Percentiles rank a stretch among this genome's conserved stretches.
These are phyloP conservation scores for Teratosphaeria zuluensis DNA, from an alignment of 2,329 filamentous ascomycete genomes.

Conservation along the genomic window DNA sequence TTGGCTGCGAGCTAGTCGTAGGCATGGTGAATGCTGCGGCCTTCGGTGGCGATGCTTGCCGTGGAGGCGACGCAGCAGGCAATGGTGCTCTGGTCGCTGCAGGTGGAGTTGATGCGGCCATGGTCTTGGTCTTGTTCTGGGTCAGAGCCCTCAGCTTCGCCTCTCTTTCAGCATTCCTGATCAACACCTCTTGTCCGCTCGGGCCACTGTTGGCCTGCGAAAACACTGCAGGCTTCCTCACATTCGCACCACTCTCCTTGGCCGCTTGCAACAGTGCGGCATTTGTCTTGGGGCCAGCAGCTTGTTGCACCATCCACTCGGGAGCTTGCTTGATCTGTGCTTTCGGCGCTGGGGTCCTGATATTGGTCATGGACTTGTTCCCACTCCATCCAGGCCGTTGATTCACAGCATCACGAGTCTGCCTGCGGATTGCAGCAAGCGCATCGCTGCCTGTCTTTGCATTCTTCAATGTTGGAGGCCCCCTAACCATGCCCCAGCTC, in stretches of 20 bases:
- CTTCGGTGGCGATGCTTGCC: not conserved
- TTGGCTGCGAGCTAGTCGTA: slow-evolving; percentile 1
- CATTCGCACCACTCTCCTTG: not conserved
- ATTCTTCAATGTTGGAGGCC: slow-evolving; percentile 6
- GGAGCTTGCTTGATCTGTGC: slow-evolving; percentile 5
- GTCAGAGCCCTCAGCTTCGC: slow-evolving; percentile 6
- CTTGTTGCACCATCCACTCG: slow-evolving; percentile 5
- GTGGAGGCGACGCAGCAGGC: not conserved
- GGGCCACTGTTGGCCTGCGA: not conserved
- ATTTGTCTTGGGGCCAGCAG: not conserved
- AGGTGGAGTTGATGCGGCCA: not conserved
- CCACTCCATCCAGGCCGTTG: not conserved
- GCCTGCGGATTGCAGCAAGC: slow-evolving; percentile 5
- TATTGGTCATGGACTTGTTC: not conserved
- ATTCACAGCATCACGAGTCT: slow-evolving; percentile 4
- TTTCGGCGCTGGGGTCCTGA: not conserved
- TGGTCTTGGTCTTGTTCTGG: slow-evolving; percentile 1
- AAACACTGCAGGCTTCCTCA: not conserved
- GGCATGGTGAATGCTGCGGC: slow-evolving; percentile 1
- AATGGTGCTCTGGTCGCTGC: not conserved
- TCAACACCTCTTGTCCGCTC: not conserved
- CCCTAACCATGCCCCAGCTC: not conserved
- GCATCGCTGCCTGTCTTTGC: slow-evolving; percentile 10
- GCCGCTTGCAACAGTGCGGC: not conserved
- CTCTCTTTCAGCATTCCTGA: slow-evolving; percentile 4